Percentiles rank a stretch among this genome's conserved stretches.
phyloP scores from a whole-genome alignment of 2,329 filamentous ascomycete species.

The Rachicladosporium sp. region DNA sequence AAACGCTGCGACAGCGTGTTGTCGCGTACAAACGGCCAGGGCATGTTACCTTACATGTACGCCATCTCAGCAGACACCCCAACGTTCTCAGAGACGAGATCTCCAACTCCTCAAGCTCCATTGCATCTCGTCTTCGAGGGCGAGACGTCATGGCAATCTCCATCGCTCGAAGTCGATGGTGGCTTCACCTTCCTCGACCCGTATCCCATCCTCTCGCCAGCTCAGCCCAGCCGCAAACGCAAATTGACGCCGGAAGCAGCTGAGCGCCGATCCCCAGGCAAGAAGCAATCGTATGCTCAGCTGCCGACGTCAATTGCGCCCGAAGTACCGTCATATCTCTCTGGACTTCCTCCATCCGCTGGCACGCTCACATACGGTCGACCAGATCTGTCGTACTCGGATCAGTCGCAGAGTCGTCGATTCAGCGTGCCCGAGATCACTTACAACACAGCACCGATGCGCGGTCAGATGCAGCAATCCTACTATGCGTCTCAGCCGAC shows the following conservation, averaged over 20 bases:
- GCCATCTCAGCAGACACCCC: conserved; percentile 62
- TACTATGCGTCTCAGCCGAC: conserved; percentile 14
- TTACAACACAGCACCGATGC: conserved; percentile 14
- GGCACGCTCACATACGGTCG: too few relatives aligned
- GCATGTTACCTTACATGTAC: conserved; percentile 52
- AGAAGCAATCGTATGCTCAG: conserved; percentile 26
- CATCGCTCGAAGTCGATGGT: conserved; percentile 43
- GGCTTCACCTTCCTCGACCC: conserved; percentile 43
- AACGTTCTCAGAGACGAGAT: conserved; percentile 45
- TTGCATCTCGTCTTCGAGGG: conserved; percentile 46
- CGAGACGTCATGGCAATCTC: conserved; percentile 17
- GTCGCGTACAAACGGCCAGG: conserved; percentile 41
- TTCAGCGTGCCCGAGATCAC: conserved; percentile 26
- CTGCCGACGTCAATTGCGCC: conserved; percentile 24
- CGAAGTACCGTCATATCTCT: conserved; percentile 19
- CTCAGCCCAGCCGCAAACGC: conserved; percentile 37
- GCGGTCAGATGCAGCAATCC: conserved; percentile 17
- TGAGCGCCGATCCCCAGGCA: conserved; percentile 33
- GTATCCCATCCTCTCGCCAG: conserved; percentile 14
- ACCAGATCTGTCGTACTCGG: too few relatives aligned
- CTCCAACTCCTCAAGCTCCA: conserved; percentile 43
- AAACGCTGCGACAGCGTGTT: conserved; percentile 58
- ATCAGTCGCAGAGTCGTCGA: conserved; percentile 25
- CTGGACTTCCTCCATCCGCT: conserved; percentile 4
- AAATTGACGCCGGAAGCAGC: conserved; percentile 42